Evolutionary conservation across 2,329 filamentous ascomycete species (phyloP).

Genomic region (Talaromyces sp.): DNA sequence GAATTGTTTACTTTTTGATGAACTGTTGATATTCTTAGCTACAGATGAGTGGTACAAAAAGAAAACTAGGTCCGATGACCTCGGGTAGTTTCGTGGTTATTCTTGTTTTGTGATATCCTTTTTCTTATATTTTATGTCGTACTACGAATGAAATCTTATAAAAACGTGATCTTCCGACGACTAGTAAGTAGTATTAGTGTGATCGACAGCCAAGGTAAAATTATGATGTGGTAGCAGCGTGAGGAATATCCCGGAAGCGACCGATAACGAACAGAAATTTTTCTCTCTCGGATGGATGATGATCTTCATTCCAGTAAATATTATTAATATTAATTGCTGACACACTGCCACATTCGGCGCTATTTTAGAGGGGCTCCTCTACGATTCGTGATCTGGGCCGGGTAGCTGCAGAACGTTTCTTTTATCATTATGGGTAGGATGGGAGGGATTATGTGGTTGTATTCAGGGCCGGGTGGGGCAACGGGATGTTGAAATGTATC

Average conservation of each 20-base stretch:
- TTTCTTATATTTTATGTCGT: neutral
- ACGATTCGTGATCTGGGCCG: no score
- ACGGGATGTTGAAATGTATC: neutral
- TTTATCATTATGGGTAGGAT: neutral
- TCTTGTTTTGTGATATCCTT: conserved; percentile 14
- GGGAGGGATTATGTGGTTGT: neutral
- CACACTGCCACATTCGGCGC: no score
- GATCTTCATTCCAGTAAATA: no score
- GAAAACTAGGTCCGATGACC: neutral
- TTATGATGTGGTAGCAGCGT: neutral
- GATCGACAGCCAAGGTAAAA: neutral
- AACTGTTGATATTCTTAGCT: neutral
- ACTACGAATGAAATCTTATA: no score
- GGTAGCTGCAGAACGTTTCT: no score
- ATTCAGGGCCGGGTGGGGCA: neutral
- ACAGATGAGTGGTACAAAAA: conserved; percentile 1
- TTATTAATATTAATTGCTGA: no score
- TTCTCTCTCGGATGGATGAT: no score
- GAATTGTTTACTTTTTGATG: conserved; percentile 2
- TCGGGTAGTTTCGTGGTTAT: neutral
- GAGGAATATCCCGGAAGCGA: neutral
- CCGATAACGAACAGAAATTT: neutral
- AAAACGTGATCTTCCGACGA: neutral
- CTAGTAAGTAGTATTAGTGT: neutral
- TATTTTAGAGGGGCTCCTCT: no score